These are phyloP conservation scores for Dictyostelium purpureum DNA, from an alignment of 78 protist species.

Conservation along the genomic window DNA sequence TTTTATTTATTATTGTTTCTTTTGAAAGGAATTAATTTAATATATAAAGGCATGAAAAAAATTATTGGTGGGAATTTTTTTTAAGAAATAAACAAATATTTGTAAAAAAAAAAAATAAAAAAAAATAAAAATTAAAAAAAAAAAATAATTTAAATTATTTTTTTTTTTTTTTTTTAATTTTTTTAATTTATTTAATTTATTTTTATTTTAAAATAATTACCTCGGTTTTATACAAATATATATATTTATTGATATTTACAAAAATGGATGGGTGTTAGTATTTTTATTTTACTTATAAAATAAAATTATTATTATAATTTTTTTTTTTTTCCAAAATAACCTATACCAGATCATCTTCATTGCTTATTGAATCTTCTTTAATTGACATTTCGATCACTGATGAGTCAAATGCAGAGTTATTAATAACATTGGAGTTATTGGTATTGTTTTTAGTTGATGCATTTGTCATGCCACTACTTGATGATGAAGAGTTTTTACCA, in stretches of 20 bases:
- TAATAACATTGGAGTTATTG: background rate
- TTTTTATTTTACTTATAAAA: no score
- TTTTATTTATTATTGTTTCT: no score
- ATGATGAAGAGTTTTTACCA: background rate
- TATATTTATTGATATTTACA: no score
- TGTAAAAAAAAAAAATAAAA: background rate
- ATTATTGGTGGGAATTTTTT: no score
- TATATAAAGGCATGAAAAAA: no score
- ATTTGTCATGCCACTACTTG: background rate
- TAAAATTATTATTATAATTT: no score
- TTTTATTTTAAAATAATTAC: background rate
- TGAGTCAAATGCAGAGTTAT: background rate
- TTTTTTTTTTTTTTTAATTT: background rate
- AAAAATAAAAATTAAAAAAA: background rate
- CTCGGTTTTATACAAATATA: no score
- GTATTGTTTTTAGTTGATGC: background rate
- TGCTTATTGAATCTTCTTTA: no score
- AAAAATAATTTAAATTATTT: background rate
- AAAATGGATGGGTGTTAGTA: no score
- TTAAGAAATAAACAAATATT: background rate
- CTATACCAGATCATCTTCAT: no score
- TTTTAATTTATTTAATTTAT: background rate
- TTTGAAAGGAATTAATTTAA: no score
- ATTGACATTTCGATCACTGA: background rate
- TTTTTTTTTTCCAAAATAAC: no score